Conservation (phyloP, 257 asterid species). For the Ilex asprella region DNA sequence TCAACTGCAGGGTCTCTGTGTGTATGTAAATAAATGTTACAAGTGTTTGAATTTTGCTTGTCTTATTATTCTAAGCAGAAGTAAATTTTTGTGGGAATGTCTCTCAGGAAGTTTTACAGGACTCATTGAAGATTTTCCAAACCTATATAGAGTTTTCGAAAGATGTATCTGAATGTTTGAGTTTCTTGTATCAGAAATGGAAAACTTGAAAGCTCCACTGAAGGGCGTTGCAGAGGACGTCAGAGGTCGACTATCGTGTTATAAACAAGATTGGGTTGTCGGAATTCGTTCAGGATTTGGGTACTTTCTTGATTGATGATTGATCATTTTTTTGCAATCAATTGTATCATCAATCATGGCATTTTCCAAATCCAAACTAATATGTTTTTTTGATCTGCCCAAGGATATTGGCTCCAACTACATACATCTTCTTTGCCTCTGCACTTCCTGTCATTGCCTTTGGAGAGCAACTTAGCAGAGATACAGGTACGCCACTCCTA, state of each 20-base stretch:
- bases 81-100: no score
- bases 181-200: constrained; percentile 8
- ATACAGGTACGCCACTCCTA: constrained; percentile 29
- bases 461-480: constrained; percentile 55
- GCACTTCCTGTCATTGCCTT: constrained; percentile 69
- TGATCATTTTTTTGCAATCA: background rate
- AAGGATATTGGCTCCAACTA: constrained; percentile 59
- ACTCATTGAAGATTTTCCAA: no score
- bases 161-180: no score
- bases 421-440: constrained; percentile 53
- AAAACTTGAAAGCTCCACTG: constrained; percentile 25
- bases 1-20: no score
- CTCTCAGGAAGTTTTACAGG: no score
- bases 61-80: no score
- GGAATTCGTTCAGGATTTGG: constrained; percentile 31
- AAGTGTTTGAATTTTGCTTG: no score
- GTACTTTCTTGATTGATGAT: constrained; percentile 7
- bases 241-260: constrained; percentile 34
- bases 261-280: constrained; percentile 47
- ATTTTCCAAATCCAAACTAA: background rate
- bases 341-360: background rate
- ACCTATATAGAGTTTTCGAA: no score
- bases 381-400: background rate
- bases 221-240: constrained; percentile 36
- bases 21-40: no score